A percentile compares a stretch with the other conserved stretches of the same genome.
phyloP scores from a whole-genome alignment of 441 rosid species.

The Erodium moschatum region DNA sequence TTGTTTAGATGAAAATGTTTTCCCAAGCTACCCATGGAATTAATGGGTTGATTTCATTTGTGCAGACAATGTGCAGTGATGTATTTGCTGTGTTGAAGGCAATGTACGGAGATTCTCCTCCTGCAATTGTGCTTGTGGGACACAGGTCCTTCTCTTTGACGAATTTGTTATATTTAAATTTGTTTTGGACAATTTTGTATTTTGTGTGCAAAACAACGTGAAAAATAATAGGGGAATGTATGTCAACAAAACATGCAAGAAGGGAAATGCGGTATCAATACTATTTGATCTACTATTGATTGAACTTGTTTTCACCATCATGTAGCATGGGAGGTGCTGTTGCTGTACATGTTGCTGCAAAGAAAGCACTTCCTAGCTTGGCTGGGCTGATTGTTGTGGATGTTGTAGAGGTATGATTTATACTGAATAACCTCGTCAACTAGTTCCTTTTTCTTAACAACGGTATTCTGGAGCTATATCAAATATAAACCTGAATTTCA shows the following conservation, averaged over 20 bases:
- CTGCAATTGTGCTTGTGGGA: constrained; percentile 88
- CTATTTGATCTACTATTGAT: constrained; percentile 8
- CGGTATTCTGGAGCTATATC: constrained; percentile 16
- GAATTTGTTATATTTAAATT: too few species aligned
- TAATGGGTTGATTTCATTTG: constrained; percentile 15
- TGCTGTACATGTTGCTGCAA: constrained; percentile 91
- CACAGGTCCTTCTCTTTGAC: constrained; percentile 57
- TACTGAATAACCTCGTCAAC: neutral
- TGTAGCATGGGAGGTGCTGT: constrained; percentile 97
- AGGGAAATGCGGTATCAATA: neutral
- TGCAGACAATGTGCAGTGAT: constrained; percentile 91
- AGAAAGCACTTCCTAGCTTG: constrained; percentile 53
- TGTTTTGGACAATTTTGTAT: too few species aligned
- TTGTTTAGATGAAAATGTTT: too few species aligned
- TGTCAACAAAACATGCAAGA: too few species aligned
- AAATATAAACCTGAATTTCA: constrained; percentile 26
- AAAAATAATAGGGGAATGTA: too few species aligned
- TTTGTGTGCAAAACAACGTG: too few species aligned
- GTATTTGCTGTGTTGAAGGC: constrained; percentile 67
- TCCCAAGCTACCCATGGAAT: too few species aligned
- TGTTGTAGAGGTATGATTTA: constrained; percentile 82
- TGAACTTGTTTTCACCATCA: constrained; percentile 18
- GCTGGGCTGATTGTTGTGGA: constrained; percentile 88
- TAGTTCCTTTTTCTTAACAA: constrained; percentile 19
- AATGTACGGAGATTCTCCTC: constrained; percentile 80